Evolutionary conservation across 352 stramenopile genomes (phyloP).

Genomic region (Plasmopara viticola): DNA sequence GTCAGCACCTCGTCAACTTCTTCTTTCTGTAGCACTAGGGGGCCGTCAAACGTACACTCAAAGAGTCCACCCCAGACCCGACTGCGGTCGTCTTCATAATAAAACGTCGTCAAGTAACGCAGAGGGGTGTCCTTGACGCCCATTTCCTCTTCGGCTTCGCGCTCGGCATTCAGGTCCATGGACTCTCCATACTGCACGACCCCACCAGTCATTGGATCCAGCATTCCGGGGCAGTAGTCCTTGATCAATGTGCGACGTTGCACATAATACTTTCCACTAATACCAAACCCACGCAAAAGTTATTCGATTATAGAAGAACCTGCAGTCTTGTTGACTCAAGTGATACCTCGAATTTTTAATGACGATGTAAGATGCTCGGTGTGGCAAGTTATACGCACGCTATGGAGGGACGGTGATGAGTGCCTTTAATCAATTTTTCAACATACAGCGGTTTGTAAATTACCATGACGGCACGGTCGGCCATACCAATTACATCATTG

Average conservation of each 20-base stretch:
- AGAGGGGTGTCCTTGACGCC: slow-evolving; percentile 58
- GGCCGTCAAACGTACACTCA: slow-evolving; percentile 66
- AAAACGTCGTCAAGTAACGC: slow-evolving; percentile 50
- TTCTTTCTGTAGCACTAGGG: slow-evolving; percentile 56
- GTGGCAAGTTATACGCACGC: slow-evolving; percentile 70
- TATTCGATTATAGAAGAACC: not conserved
- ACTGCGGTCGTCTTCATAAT: slow-evolving; percentile 54
- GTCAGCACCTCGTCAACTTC: slow-evolving; percentile 75
- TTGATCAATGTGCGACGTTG: slow-evolving; percentile 84
- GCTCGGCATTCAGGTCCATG: slow-evolving; percentile 55
- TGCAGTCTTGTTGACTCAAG: not conserved
- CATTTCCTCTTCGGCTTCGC: slow-evolving; percentile 83
- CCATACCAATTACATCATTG: slow-evolving; percentile 80
- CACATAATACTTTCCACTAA: slow-evolving; percentile 74
- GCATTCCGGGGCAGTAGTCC: slow-evolving; percentile 82
- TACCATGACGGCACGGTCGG: slow-evolving; percentile 78
- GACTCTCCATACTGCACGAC: slow-evolving; percentile 75
- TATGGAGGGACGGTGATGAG: slow-evolving; percentile 11
- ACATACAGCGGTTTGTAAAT: not conserved
- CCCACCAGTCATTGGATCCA: slow-evolving; percentile 78
- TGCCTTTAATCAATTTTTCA: not conserved
- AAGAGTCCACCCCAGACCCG: slow-evolving; percentile 75
- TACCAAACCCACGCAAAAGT: not conserved
- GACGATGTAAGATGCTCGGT: slow-evolving; percentile 84
- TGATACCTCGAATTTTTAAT: slow-evolving; percentile 67